These are phyloP conservation scores for Diaporthe sp. DNA, from an alignment of 2,329 filamentous ascomycete species.

Conservation along the genomic window DNA sequence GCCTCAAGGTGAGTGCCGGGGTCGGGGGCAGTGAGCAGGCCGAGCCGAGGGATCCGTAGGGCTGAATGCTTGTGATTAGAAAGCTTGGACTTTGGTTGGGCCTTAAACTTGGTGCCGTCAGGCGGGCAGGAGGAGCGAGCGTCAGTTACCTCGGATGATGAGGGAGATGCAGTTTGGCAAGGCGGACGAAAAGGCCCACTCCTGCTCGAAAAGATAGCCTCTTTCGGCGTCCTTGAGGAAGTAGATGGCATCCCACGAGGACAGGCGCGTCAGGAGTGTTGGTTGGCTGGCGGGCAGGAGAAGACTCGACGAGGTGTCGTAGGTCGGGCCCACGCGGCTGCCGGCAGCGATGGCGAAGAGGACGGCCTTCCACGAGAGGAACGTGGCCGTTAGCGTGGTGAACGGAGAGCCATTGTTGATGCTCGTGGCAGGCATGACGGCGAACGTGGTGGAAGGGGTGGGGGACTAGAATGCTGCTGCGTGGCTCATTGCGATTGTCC, in stretches of 20 bases:
- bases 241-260: constrained; percentile 86
- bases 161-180: constrained; percentile 56
- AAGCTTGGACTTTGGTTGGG: constrained; percentile 32
- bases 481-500: not conserved
- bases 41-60: constrained; percentile 28
- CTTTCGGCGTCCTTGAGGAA: constrained; percentile 71
- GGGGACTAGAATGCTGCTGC: not conserved
- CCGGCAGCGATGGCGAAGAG: constrained; percentile 70
- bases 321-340: constrained; percentile 67
- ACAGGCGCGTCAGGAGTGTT: constrained; percentile 66
- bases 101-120: constrained; percentile 36
- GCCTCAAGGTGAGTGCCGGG: constrained; percentile 44
- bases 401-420: not conserved
- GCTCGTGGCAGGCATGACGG: constrained; percentile 19
- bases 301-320: constrained; percentile 80
- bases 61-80: constrained; percentile 36
- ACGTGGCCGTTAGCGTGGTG: constrained; percentile 51
- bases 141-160: constrained; percentile 39
- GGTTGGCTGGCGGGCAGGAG: constrained; percentile 42
- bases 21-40: constrained; percentile 3
- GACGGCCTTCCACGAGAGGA: constrained; percentile 73
- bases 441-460: not conserved
- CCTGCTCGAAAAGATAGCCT: constrained; percentile 81
- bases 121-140: constrained; percentile 33
- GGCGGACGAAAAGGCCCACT: constrained; percentile 80